Evolutionary conservation across 2,329 filamentous ascomycete genomes (phyloP).

Genomic region (Aspergillus sp.): DNA sequence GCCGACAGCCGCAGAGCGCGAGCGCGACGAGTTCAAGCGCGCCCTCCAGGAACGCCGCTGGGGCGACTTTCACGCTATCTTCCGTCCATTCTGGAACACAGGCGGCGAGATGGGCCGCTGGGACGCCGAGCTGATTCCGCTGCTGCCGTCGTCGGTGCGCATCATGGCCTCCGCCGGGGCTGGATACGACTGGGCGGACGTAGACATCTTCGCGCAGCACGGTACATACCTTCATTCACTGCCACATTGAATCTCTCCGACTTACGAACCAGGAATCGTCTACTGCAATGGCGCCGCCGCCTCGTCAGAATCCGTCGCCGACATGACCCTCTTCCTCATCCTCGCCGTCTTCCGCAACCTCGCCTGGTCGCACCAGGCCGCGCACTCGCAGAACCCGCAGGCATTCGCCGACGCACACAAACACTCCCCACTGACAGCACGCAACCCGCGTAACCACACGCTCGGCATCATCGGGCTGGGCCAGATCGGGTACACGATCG

Average conservation of each 20-base stretch:
- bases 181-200: slow-evolving; percentile 64
- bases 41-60: slow-evolving; percentile 41
- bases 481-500: slow-evolving; percentile 63
- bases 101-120: slow-evolving; percentile 65
- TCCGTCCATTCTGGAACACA: slow-evolving; percentile 62
- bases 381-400: slow-evolving; percentile 42
- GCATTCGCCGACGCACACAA: slow-evolving; percentile 60
- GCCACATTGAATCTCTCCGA: slow-evolving; percentile 1
- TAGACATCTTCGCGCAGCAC: slow-evolving; percentile 57
- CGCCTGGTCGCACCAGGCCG: slow-evolving; percentile 61
- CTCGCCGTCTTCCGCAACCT: slow-evolving; percentile 68
- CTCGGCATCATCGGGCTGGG: slow-evolving; percentile 70
- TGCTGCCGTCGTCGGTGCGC: slow-evolving; percentile 53
- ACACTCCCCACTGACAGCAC: slow-evolving; percentile 57
- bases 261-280: slow-evolving; percentile 19
- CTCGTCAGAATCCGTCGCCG: slow-evolving; percentile 69
- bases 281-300: slow-evolving; percentile 73
- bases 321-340: slow-evolving; percentile 67
- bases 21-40: slow-evolving; percentile 38
- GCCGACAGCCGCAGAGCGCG: slow-evolving; percentile 32
- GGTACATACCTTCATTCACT: slow-evolving; percentile 40
- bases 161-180: slow-evolving; percentile 61
- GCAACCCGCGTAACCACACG: slow-evolving; percentile 60
- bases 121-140: slow-evolving; percentile 57
- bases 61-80: slow-evolving; percentile 46